These are phyloP conservation scores for Tuber aestivum DNA, from an alignment of 495 filamentous ascomycete species.

Conservation along the genomic window DNA sequence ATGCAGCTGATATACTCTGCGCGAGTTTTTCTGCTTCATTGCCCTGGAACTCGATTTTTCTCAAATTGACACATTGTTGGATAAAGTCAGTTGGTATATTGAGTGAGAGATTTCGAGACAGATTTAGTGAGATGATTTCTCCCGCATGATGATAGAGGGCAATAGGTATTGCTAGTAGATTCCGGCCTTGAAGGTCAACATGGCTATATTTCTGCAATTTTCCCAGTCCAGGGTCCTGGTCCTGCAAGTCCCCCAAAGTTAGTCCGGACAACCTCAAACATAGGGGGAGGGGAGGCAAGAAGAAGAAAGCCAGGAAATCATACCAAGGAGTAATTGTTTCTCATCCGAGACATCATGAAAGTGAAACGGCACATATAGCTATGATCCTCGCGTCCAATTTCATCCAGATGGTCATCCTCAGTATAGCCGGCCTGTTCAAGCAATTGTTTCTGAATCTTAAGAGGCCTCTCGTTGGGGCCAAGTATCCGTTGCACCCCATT, in stretches of 20 bases:
- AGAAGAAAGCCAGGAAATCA: background rate
- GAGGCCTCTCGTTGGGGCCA: constrained; percentile 67
- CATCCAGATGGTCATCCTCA: constrained; percentile 79
- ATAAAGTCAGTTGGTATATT: constrained; percentile 97
- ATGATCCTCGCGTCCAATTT: constrained; percentile 95
- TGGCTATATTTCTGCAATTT: constrained; percentile 85
- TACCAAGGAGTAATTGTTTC: constrained; percentile 55
- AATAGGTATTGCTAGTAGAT: constrained; percentile 91
- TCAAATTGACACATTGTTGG: constrained; percentile 78
- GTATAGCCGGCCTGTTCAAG: constrained; percentile 90
- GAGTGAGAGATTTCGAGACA: constrained; percentile 84
- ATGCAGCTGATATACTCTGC: constrained; percentile 73
- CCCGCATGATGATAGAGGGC: constrained; percentile 81
- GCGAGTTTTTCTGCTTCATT: constrained; percentile 89
- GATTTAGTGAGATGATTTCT: constrained; percentile 90
- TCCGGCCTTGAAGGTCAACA: constrained; percentile 85
- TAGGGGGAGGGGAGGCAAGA: background rate
- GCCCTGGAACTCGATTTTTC: constrained; percentile 88
- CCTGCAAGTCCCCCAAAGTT: constrained; percentile 39
- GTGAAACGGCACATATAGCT: constrained; percentile 93
- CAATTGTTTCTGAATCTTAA: constrained; percentile 86
- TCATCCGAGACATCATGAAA: constrained; percentile 80
- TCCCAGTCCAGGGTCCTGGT: constrained; percentile 70
- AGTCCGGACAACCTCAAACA: background rate
- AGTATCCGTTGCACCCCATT: constrained; percentile 84